Evolutionary conservation across 73 alveolate species (phyloP), one percentile per base, ranked within the genome.

Genomic region (Paramecium primaurelia): DNA sequence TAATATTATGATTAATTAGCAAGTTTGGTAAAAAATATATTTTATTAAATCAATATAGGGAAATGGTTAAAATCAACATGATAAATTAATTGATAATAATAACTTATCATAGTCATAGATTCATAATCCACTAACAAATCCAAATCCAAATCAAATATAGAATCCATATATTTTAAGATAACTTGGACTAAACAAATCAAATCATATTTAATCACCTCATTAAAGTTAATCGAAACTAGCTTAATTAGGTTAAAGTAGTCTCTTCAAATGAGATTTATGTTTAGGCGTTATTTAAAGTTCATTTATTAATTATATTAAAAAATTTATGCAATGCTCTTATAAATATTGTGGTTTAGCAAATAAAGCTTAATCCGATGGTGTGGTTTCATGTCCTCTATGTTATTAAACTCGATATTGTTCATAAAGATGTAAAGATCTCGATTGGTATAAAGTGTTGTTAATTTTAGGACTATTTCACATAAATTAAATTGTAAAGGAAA

Each of bases 241-340:
- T 42, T 36, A 34, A 37, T 75, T 75, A 42, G 88, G 88, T 3
- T 75, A 75, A 7, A 75, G 88, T n/a, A 75, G 58, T 38, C 84
- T 64, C 7, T 32, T 28, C 20, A 64, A 64, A 32, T 64, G 84
- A 64, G 25, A 18, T 75, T 54, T 42, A 38, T 75, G 58, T 22
- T 25, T 75, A 75, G 20, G 88, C 88, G 88, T 75, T 75, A 75
- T 75, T 75, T 75, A 75, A 75, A 42, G 34, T 54, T 38, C 60
- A 75, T 75, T 34, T 36, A 75, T 30, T 36, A 30, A 75, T 75
- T 6, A 30, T 36, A 75, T 30, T 38, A 75, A 75, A 40, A 75
- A 8, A 34, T 34, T n/a, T 38, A 75, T 38, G 68, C 47, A 18
- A 6, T 75, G 88, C 40, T 75, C 88, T 22, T 38, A 75, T 75